A percentile compares a stretch with the other conserved stretches of the same genome.
Evolutionary conservation across 306 rosid genomes (phyloP).

Genomic region (Mimosa pudica): DNA sequence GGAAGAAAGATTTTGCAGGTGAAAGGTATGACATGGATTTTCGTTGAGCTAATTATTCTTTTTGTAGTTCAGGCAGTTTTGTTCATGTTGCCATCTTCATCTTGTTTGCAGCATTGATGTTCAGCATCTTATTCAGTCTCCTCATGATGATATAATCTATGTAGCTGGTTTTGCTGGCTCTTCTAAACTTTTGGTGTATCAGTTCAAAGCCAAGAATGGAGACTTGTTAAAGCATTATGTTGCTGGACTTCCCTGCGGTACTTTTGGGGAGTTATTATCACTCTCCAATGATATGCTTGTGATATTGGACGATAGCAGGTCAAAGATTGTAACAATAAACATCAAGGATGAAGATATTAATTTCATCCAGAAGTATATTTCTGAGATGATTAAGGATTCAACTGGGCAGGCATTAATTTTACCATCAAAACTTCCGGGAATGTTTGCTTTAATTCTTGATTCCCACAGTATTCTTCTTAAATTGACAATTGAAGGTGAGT

Average conservation of each 20-base stretch:
- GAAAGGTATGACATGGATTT: slow-evolving; percentile 61
- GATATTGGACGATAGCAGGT: slow-evolving; percentile 64
- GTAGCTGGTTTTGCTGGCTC: slow-evolving; percentile 68
- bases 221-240: slow-evolving; percentile 64
- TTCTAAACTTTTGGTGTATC: slow-evolving; percentile 62
- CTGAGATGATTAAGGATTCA: slow-evolving; percentile 55
- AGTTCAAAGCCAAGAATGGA: slow-evolving; percentile 70
- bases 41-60: slow-evolving; percentile 26
- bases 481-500: slow-evolving; percentile 65
- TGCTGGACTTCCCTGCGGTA: slow-evolving; percentile 56
- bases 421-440: slow-evolving; percentile 72
- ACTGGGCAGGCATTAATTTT: slow-evolving; percentile 58
- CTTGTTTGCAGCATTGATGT: slow-evolving; percentile 71
- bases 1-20: slow-evolving; percentile 70
- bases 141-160: slow-evolving; percentile 53
- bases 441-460: slow-evolving; percentile 63
- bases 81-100: slow-evolving; percentile 44
- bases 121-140: slow-evolving; percentile 70
- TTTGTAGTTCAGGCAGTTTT: slow-evolving; percentile 11
- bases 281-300: slow-evolving; percentile 71
- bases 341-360: slow-evolving; percentile 64
- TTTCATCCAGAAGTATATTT: slow-evolving; percentile 54
- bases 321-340: slow-evolving; percentile 63
- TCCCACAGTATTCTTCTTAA: slow-evolving; percentile 50
- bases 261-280: slow-evolving; percentile 67